Conservation (phyloP, 192 early-diverging fungal species). For the Entomortierella chlamydospora region DNA sequence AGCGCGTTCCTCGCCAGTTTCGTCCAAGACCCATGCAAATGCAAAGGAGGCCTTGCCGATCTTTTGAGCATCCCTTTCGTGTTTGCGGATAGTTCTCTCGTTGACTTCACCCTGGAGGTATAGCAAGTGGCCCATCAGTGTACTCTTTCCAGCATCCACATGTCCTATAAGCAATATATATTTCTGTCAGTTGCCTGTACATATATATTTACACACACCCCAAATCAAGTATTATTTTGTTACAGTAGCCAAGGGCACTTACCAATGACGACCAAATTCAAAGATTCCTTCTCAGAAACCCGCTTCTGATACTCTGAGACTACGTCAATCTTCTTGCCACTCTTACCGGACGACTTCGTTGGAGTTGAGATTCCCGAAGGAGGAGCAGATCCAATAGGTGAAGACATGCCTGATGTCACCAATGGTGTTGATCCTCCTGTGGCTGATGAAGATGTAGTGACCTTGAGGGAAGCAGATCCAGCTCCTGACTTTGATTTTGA, state of each 20-base stretch:
- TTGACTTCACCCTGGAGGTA: slow-evolving; percentile 90
- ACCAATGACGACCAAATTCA: slow-evolving; percentile 93
- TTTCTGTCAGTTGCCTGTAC: too few species aligned
- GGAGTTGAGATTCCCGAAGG: slow-evolving; percentile 45
- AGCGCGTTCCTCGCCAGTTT: slow-evolving; percentile 91
- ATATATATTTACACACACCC: too few species aligned
- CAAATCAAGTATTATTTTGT: not conserved
- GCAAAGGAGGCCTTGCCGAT: slow-evolving; percentile 96
- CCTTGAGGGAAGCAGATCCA: not conserved
- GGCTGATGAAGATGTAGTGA: not conserved
- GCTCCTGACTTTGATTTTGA: not conserved
- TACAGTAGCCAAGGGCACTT: slow-evolving; percentile 22
- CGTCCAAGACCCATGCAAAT: slow-evolving; percentile 98
- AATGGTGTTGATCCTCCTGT: slow-evolving; percentile 9
- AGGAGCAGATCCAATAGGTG: slow-evolving; percentile 39
- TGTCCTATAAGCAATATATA: slow-evolving; percentile 70
- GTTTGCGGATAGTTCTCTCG: slow-evolving; percentile 87
- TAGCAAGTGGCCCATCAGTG: slow-evolving; percentile 96
- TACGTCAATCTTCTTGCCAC: slow-evolving; percentile 77
- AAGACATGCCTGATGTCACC: slow-evolving; percentile 10
- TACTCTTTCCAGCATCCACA: slow-evolving; percentile 97
- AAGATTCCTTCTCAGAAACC: slow-evolving; percentile 68
- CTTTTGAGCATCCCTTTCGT: slow-evolving; percentile 91
- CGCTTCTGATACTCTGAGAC: slow-evolving; percentile 77
- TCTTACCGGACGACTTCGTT: slow-evolving; percentile 46